These are phyloP conservation scores for Avicennia marina DNA, from an alignment of 257 asterid species.

Conservation along the genomic window DNA sequence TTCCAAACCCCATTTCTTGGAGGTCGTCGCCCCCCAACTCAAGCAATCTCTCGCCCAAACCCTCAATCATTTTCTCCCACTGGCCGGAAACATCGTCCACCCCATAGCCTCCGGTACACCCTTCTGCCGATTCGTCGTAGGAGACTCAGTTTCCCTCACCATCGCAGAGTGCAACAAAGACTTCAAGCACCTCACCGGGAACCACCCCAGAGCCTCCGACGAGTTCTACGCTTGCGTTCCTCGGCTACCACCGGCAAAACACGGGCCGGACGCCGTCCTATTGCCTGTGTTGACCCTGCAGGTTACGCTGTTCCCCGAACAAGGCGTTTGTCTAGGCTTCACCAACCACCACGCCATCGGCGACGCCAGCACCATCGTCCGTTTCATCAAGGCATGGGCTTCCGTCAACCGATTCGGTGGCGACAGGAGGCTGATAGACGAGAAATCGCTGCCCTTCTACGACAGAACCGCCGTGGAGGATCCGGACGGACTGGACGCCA, in stretches of 20 bases:
- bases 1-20: conserved; percentile 15
- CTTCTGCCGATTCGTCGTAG: background rate
- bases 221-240: conserved; percentile 29
- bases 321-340: conserved; percentile 13
- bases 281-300: conserved; percentile 1
- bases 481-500: background rate
- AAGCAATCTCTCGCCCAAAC: conserved; percentile 18
- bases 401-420: background rate
- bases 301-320: conserved; percentile 4
- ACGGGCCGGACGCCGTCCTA: background rate
- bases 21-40: conserved; percentile 15
- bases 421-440: background rate
- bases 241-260: conserved; percentile 8
- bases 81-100: conserved; percentile 29
- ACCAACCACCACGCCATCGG: conserved; percentile 23
- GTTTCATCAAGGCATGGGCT: conserved; percentile 9
- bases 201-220: conserved; percentile 16
- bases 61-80: conserved; percentile 20
- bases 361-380: conserved; percentile 22
- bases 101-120: background rate
- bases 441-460: background rate
- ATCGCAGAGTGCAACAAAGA: conserved; percentile 17
- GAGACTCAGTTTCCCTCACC: conserved; percentile 9
- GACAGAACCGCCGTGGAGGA: conserved; percentile 2
- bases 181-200: conserved; percentile 16